phyloP scores from a whole-genome alignment of 2,329 filamentous ascomycete genomes.

The Cucurbitaria berberidis region DNA sequence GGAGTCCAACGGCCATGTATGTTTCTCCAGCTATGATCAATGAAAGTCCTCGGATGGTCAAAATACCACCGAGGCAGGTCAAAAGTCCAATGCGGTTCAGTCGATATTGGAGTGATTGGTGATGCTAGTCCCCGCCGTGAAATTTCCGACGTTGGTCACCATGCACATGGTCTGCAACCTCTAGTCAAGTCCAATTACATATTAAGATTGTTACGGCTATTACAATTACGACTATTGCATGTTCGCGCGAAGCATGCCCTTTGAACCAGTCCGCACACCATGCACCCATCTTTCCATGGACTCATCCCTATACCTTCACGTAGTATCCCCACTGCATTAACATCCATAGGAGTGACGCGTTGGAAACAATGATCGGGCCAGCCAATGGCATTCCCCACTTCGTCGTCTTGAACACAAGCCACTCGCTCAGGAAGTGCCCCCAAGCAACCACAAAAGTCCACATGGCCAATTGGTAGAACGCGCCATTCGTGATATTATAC shows the following conservation, averaged over 20 bases:
- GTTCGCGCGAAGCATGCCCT: not conserved
- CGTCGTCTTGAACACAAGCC: slow-evolving; percentile 78
- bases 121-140: not conserved
- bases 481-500: slow-evolving; percentile 75
- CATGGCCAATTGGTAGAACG: slow-evolving; percentile 79
- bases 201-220: not conserved
- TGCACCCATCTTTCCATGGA: not conserved
- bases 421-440: slow-evolving; percentile 67
- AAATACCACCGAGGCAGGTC: slow-evolving; percentile 46
- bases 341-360: slow-evolving; percentile 67
- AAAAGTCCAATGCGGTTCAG: slow-evolving; percentile 36
- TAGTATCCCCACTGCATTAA: slow-evolving; percentile 72
- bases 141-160: not conserved
- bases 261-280: not conserved
- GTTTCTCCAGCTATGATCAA: slow-evolving; percentile 51
- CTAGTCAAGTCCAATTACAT: not conserved
- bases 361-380: slow-evolving; percentile 64
- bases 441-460: slow-evolving; percentile 83
- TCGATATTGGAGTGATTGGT: slow-evolving; percentile 6
- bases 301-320: slow-evolving; percentile 49
- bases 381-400: slow-evolving; percentile 66
- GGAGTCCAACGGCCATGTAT: slow-evolving; percentile 50
- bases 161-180: not conserved
- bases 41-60: slow-evolving; percentile 48
- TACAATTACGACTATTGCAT: no score